phyloP scores from a whole-genome alignment of 208 protist genomes.

The Trypanosomatidae sp. region DNA sequence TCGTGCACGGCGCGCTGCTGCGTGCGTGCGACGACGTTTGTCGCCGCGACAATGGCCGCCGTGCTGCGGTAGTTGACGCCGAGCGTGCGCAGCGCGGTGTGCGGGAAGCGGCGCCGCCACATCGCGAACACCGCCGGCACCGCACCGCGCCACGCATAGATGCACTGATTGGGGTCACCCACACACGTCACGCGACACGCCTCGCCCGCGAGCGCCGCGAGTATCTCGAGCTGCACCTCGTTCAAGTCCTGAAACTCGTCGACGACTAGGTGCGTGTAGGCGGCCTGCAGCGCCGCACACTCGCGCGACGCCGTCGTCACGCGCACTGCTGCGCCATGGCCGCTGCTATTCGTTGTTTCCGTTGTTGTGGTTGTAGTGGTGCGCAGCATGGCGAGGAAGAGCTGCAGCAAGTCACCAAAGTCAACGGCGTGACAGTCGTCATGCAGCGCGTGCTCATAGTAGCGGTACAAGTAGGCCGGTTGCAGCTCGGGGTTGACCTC shows the following conservation, averaged over 20 bases:
- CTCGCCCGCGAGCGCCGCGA: constrained; percentile 65
- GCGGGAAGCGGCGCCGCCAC: constrained; percentile 69
- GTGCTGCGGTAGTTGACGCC: constrained; percentile 80
- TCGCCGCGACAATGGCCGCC: constrained; percentile 37
- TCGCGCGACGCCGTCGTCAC: constrained; percentile 18
- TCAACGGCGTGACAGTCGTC: constrained; percentile 55
- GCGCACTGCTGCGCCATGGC: neutral
- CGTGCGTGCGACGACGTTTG: constrained; percentile 35
- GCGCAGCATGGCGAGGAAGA: constrained; percentile 51
- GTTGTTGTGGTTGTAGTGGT: neutral
- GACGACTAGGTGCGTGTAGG: constrained; percentile 77
- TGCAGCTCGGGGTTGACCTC: constrained; percentile 43
- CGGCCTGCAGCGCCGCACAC: constrained; percentile 16
- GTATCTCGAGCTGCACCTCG: constrained; percentile 75
- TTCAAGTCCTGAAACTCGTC: constrained; percentile 88
- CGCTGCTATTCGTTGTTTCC: neutral
- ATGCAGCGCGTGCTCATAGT: constrained; percentile 59
- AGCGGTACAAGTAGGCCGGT: constrained; percentile 45
- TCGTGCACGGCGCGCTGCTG: constrained; percentile 25
- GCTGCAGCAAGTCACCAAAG: constrained; percentile 75
- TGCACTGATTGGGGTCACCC: constrained; percentile 82
- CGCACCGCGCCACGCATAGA: constrained; percentile 82
- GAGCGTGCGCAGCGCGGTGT: constrained; percentile 21
- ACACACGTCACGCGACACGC: constrained; percentile 77
- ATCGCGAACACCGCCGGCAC: constrained; percentile 38